Evolutionary conservation across 2,329 filamentous ascomycete genomes (phyloP), one percentile per base, ranked within the genome.

Genomic region (Fusarium sarcochroum): DNA sequence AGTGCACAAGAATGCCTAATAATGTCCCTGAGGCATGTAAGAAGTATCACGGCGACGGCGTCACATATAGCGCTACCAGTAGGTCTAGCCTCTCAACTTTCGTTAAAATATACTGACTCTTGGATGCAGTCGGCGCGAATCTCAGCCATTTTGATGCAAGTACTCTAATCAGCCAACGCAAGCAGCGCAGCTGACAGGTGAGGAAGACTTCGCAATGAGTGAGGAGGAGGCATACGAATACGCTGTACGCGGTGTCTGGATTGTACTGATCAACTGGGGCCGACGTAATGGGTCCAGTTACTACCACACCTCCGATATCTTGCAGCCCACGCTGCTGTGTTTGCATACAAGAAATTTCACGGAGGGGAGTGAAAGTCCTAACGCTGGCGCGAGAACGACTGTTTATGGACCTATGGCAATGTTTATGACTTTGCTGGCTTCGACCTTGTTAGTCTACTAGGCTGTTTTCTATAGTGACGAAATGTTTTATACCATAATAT

Each of bases 161-260:
- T 9, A 58, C 46, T 14, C 20, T 59, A n/a, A 48, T 65, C n/a
- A 42, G 41, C 18, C 14, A 47, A 15, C 46, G 46, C 8, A n/a
- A n/a, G n/a, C n/a, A n/a, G 35, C 60, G 14, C 30, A 44, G n/a
- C 38, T 45, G 32, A 34, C 23, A n/a, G 44, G 53, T 13, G n/a
- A 15, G 11, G 11, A 40, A 34, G 11, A 25, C 10, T n/a, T 17
- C 25, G 37, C n/a, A 18, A 47, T 59, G 60, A 65, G 40, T 7
- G 23, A 65, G 27, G 37, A 54, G 35, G 60, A 65, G 17, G 53
- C 46, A 30, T 65, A 65, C 23, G 20, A 60, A 5, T 37, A 65
- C 32, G 60, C 60, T 30, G 47, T 65, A 21, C 53, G 60, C 38
- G 54, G 62, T 20, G 42, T 65, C 20, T 65, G 61, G 60, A 65